Evolutionary conservation across 352 stramenopile species (phyloP).

Genomic region (Phytopythium sindhum): DNA sequence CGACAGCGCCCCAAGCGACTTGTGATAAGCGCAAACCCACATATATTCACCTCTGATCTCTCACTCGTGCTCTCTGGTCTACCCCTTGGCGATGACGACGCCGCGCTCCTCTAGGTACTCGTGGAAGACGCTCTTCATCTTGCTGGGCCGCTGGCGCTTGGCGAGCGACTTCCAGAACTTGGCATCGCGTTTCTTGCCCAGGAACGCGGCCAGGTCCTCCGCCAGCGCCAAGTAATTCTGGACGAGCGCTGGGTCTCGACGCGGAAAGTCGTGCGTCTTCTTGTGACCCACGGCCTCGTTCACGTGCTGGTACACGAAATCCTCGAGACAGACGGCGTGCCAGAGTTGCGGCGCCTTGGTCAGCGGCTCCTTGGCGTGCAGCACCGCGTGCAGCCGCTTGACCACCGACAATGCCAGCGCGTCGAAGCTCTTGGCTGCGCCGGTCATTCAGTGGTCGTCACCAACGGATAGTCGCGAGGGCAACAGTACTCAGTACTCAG

Average conservation of each 20-base stretch:
- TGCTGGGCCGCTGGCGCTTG: conserved; percentile 1
- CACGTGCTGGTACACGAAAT: conserved; percentile 1
- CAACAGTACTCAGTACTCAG: too few species aligned
- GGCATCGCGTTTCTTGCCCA: conserved; percentile 6
- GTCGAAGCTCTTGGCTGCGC: not conserved
- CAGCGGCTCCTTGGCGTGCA: conserved; percentile 5
- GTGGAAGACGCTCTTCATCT: conserved; percentile 5
- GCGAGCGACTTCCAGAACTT: not conserved
- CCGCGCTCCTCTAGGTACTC: conserved; percentile 3
- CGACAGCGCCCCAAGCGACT: conserved; percentile 1
- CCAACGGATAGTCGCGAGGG: too few species aligned
- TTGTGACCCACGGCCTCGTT: not conserved
- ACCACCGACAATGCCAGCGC: not conserved
- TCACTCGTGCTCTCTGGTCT: not conserved
- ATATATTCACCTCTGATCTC: conserved; percentile 5
- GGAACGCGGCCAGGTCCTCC: not conserved
- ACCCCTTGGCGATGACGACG: not conserved
- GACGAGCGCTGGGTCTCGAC: not conserved
- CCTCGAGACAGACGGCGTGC: conserved; percentile 6
- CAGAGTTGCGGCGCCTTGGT: conserved; percentile 6
- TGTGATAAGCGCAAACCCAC: conserved; percentile 8
- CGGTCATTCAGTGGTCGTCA: not conserved
- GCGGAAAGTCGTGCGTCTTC: conserved; percentile 1
- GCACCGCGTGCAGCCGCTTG: conserved; percentile 4
- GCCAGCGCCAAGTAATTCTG: not conserved